A percentile compares a stretch with the other conserved stretches of the same genome.
Evolutionary conservation across 2,329 filamentous ascomycete genomes (phyloP).

Genomic region (Ophiosphaerella narmari): DNA sequence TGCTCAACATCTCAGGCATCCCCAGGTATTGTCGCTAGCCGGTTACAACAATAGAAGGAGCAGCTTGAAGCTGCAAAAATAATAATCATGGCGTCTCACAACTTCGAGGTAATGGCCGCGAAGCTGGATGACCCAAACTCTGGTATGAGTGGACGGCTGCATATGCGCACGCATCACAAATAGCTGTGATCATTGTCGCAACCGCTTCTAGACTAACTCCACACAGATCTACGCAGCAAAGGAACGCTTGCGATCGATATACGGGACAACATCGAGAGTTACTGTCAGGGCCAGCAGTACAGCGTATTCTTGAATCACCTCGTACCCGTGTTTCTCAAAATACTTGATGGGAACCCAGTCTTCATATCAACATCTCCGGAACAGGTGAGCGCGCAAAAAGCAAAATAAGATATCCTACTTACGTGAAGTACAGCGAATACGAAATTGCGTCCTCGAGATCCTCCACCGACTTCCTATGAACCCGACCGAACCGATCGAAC

Average conservation of each 20-base stretch:
- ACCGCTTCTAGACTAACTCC: constrained; percentile 18
- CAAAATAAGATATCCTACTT: constrained; percentile 11
- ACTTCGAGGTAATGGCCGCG: constrained; percentile 53
- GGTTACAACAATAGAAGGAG: constrained; percentile 17
- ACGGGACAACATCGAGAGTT: constrained; percentile 89
- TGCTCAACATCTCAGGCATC: constrained; percentile 14
- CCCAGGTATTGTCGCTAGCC: constrained; percentile 9
- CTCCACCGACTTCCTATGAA: constrained; percentile 81
- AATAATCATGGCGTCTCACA: constrained; percentile 46
- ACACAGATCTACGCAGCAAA: constrained; percentile 77
- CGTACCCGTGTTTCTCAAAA: constrained; percentile 85
- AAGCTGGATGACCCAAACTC: constrained; percentile 52
- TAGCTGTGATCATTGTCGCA: constrained; percentile 1
- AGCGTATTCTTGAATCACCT: constrained; percentile 80
- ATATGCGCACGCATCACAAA: not conserved
- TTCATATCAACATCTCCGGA: constrained; percentile 90
- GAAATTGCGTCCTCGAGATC: constrained; percentile 92
- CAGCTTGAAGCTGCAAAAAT: constrained; percentile 29
- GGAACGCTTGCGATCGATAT: constrained; percentile 81
- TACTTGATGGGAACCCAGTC: constrained; percentile 82
- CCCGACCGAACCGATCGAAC: constrained; percentile 80
- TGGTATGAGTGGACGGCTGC: constrained; percentile 29
- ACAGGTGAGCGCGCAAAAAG: constrained; percentile 65
- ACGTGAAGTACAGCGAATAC: constrained; percentile 68
- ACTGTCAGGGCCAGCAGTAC: constrained; percentile 78